These are phyloP conservation scores for Giardia duodenalis DNA, from an alignment of 208 protist genomes.

Conservation along the genomic window DNA sequence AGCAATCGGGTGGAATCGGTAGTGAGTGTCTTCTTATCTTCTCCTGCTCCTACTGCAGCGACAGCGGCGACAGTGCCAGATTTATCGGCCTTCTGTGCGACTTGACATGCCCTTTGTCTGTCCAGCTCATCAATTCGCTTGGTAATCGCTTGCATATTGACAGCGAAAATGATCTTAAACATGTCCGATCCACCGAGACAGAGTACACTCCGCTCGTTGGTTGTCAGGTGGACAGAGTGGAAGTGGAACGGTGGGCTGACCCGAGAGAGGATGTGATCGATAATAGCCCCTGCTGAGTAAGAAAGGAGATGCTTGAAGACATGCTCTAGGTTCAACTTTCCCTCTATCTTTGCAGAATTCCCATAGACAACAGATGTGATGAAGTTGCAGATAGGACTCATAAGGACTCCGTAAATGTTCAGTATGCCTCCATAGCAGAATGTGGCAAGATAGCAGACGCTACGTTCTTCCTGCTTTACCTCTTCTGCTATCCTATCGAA, in stretches of 20 bases:
- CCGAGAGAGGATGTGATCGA: not conserved
- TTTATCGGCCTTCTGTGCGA: not conserved
- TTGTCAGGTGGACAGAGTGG: not conserved
- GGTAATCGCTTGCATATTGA: not conserved
- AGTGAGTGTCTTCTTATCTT: not conserved
- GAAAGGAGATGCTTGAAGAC: slow-evolving; percentile 10
- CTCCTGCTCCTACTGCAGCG: not conserved
- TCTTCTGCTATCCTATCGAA: not conserved
- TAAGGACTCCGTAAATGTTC: not conserved
- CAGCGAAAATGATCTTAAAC: not conserved
- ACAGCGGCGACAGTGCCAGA: not conserved
- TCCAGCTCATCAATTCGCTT: slow-evolving; percentile 13
- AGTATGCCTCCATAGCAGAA: not conserved
- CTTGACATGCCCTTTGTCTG: not conserved
- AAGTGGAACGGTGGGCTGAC: not conserved
- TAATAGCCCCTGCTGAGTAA: not conserved
- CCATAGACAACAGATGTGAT: not conserved
- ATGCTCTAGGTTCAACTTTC: not conserved
- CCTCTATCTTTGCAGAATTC: not conserved
- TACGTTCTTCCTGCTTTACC: not conserved
- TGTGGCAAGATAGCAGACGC: not conserved
- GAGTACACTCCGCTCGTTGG: not conserved
- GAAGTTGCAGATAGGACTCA: not conserved
- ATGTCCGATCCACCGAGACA: not conserved
- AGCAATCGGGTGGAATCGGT: not conserved